These are phyloP conservation scores for Eucalyptus albens DNA, from an alignment of 345 rosid genomes.

Conservation along the genomic window DNA sequence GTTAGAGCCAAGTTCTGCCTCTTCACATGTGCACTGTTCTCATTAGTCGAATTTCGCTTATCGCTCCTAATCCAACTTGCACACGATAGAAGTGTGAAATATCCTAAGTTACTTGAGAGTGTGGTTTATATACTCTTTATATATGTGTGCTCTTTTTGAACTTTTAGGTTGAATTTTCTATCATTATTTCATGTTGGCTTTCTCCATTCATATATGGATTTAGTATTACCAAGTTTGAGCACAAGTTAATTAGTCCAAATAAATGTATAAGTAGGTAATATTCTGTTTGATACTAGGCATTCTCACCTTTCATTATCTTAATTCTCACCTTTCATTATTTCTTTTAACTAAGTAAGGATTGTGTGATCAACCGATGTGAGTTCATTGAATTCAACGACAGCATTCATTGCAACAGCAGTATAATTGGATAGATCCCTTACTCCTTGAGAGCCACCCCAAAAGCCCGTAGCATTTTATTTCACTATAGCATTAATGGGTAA, in stretches of 20 bases:
- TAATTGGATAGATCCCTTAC: background rate
- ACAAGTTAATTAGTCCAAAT: background rate
- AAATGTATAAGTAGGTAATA: background rate
- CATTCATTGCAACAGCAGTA: constrained; percentile 3
- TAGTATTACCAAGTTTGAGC: background rate
- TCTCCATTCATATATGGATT: background rate
- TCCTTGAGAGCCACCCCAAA: background rate
- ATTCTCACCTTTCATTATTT: too few species aligned
- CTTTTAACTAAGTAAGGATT: background rate
- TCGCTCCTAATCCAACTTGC: background rate
- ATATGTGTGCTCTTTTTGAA: background rate
- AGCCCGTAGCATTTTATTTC: background rate
- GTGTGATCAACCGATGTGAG: background rate
- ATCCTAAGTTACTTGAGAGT: background rate
- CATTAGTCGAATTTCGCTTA: background rate
- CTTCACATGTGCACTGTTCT: background rate
- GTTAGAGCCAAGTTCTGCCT: background rate
- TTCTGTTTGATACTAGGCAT: constrained; percentile 30
- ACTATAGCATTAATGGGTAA: background rate
- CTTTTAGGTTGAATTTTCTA: background rate
- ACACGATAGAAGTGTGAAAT: background rate
- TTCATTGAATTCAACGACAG: background rate
- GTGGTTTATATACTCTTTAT: background rate
- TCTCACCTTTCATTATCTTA: too few species aligned
- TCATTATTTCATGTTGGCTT: background rate